phyloP scores from a whole-genome alignment of 495 filamentous ascomycete genomes.

The Penicillium argentinense region DNA sequence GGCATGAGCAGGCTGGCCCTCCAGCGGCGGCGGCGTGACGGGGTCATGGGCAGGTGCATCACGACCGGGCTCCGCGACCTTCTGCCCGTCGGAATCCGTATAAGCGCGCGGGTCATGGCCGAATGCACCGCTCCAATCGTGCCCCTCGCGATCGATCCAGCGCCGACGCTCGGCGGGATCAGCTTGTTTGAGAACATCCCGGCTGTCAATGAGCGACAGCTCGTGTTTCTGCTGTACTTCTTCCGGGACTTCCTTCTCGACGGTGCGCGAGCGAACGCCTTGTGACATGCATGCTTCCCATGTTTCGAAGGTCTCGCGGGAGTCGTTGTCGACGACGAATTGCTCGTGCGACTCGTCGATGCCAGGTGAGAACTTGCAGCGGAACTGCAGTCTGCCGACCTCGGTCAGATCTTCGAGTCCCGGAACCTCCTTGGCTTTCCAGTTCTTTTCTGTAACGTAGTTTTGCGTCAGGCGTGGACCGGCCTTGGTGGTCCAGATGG shows the following conservation, averaged over 20 bases:
- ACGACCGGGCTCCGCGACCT: constrained; percentile 53
- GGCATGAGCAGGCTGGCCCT: constrained; percentile 33
- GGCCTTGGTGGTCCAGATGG: constrained; percentile 80
- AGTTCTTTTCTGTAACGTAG: constrained; percentile 76
- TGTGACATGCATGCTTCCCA: constrained; percentile 90
- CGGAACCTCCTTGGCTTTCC: constrained; percentile 55
- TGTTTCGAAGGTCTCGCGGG: constrained; percentile 87
- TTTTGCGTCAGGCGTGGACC: constrained; percentile 79
- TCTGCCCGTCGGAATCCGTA: constrained; percentile 50
- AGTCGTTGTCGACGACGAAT: constrained; percentile 85
- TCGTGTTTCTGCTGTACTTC: constrained; percentile 73
- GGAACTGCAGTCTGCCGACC: constrained; percentile 78
- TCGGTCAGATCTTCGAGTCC: constrained; percentile 70
- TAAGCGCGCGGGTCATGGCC: constrained; percentile 60
- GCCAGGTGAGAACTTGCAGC: constrained; percentile 79
- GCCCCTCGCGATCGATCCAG: constrained; percentile 78
- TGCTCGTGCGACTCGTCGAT: constrained; percentile 82
- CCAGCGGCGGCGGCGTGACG: constrained; percentile 42
- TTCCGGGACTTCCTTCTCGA: constrained; percentile 66
- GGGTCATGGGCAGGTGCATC: constrained; percentile 62
- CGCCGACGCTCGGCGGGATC: constrained; percentile 66
- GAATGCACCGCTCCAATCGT: constrained; percentile 90
- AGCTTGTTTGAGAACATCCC: constrained; percentile 74
- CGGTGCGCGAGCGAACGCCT: constrained; percentile 69
- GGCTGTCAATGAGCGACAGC: constrained; percentile 68